Conservation (phyloP, 1,139 yeast genomes). For the Suhomyces choctaworum region DNA sequence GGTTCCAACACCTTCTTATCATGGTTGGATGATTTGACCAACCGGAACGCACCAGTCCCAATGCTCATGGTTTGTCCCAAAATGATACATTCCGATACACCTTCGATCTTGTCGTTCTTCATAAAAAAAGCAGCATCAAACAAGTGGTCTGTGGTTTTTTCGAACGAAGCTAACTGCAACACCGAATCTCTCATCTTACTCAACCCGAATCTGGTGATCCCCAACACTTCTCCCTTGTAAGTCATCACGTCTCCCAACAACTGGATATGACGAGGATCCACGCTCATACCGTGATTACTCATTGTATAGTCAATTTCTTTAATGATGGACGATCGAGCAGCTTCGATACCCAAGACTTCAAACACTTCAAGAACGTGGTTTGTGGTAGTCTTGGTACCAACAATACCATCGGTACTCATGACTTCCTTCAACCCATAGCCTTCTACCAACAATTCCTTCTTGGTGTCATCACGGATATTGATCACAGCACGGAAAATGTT, state of each 20-base stretch:
- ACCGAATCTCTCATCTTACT: constrained; percentile 99
- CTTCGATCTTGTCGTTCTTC: constrained; percentile 95
- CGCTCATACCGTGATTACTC: constrained; percentile 99
- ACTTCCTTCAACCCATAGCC: constrained; percentile 96
- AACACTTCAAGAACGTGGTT: constrained; percentile 91
- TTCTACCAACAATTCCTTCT: constrained; percentile 90
- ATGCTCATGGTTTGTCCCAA: constrained; percentile 96
- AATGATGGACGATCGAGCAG: constrained; percentile 91
- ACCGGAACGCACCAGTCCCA: constrained; percentile 95
- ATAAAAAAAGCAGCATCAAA: constrained; percentile 98
- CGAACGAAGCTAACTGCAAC: constrained; percentile 93
- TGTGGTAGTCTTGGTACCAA: constrained; percentile 83
- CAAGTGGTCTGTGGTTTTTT: constrained; percentile 96
- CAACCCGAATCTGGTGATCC: constrained; percentile 96
- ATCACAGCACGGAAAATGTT: constrained; percentile 95
- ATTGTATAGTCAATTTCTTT: constrained; percentile 95
- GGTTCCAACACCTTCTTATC: constrained; percentile 45
- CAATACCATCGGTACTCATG: constrained; percentile 96
- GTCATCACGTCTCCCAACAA: constrained; percentile 98
- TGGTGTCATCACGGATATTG: constrained; percentile 83
- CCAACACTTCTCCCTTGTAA: constrained; percentile 95
- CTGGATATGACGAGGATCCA: constrained; percentile 99
- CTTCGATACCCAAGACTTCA: constrained; percentile 93
- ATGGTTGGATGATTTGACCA: constrained; percentile 60
- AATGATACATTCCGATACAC: constrained; percentile 97